Conservation (phyloP, 2,329 filamentous ascomycete species). For the Pestalotiopsis sp. region DNA sequence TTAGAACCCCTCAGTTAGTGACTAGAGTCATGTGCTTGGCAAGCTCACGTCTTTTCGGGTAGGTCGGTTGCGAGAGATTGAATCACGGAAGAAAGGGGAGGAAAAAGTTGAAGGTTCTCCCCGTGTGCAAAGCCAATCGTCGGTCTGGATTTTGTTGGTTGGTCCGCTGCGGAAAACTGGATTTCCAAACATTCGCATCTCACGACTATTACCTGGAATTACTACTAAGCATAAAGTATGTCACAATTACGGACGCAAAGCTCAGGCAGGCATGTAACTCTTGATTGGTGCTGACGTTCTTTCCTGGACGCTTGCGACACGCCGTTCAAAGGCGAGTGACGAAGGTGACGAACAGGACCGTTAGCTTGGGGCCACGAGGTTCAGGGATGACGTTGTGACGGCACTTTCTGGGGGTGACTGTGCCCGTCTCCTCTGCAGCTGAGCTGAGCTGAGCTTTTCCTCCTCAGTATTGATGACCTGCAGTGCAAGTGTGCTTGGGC, state of each 20-base stretch:
- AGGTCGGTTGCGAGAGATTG: neutral
- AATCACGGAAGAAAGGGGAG: neutral
- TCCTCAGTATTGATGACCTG: neutral
- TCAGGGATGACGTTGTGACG: constrained; percentile 8
- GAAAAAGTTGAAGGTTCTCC: neutral
- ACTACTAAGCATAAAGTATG: neutral
- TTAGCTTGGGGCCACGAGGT: constrained; percentile 3
- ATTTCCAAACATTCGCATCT: neutral
- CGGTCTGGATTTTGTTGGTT: neutral
- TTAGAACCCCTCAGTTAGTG: neutral
- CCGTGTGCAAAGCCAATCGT: neutral
- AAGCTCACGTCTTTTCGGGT: too few relatives aligned
- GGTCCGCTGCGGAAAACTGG: neutral
- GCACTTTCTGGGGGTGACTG: neutral
- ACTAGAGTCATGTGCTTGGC: neutral
- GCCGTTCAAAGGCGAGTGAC: neutral
- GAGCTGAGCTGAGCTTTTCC: neutral
- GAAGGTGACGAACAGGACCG: constrained; percentile 6
- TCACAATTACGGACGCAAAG: neutral
- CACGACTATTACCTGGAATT: neutral
- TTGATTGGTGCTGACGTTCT: neutral
- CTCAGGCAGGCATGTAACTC: neutral
- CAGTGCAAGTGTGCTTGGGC: neutral
- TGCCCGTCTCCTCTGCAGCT: neutral
- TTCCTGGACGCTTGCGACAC: neutral